These are phyloP conservation scores for Epichloe amarillans DNA, from an alignment of 2,329 filamentous ascomycete genomes.

Conservation along the genomic window DNA sequence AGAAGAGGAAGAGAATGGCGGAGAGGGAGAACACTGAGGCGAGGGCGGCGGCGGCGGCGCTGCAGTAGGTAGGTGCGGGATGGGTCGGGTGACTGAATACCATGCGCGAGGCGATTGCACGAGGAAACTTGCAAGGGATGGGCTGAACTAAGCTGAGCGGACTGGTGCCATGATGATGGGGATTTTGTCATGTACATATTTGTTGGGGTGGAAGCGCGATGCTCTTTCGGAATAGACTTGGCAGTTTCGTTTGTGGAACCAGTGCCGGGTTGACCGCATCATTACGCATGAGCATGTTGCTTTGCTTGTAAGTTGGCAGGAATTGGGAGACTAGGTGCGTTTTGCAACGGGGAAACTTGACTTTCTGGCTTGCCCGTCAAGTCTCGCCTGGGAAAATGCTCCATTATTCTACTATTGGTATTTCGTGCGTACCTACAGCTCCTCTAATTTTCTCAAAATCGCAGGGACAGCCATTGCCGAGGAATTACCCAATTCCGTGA, in stretches of 20 bases:
- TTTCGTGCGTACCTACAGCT: conserved; percentile 26
- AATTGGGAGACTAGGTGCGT: neutral
- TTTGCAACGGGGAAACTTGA: neutral
- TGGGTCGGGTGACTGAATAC: neutral
- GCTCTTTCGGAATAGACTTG: neutral
- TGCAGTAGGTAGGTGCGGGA: neutral
- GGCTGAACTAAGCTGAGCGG: neutral
- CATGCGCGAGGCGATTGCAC: neutral
- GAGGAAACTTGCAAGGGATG: neutral
- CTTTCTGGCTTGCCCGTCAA: too few species aligned
- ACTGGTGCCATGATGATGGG: too few species aligned
- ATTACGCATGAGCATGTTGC: neutral
- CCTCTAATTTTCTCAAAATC: conserved; percentile 43
- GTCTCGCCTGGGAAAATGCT: too few species aligned
- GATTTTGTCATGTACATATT: neutral
- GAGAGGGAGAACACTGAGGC: conserved; percentile 20
- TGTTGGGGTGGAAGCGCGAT: neutral
- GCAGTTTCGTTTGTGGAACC: neutral
- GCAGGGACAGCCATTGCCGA: conserved; percentile 73
- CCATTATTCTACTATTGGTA: neutral
- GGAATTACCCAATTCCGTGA: conserved; percentile 81
- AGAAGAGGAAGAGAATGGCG: conserved; percentile 68
- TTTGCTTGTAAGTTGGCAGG: too few species aligned
- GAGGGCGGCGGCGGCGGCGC: neutral
- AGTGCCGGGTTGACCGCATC: neutral